Evolutionary conservation across 176 grass and related monocot genomes (phyloP).

Genomic region (Themeda triandra): DNA sequence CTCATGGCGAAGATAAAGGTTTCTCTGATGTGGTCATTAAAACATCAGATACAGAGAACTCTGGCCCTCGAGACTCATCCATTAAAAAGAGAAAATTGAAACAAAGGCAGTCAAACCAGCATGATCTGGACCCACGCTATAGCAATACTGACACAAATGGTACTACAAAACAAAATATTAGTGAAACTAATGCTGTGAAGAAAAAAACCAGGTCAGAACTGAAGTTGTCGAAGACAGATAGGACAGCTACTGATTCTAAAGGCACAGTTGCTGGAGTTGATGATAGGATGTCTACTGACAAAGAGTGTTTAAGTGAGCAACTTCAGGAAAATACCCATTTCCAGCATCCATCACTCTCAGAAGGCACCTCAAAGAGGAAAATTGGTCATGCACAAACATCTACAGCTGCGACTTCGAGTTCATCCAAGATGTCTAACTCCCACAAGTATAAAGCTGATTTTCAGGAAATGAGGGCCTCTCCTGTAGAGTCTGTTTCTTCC

Average conservation of each 20-base stretch:
- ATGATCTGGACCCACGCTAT: conserved; percentile 14
- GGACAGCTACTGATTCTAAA: conserved; percentile 14
- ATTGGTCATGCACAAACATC: conserved; percentile 28
- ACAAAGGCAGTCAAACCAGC: conserved; percentile 24
- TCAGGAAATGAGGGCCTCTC: conserved; percentile 53
- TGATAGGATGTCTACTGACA: conserved; percentile 28
- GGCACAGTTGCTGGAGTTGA: conserved; percentile 13
- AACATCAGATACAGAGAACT: conserved; percentile 31
- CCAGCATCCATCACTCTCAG: conserved; percentile 24
- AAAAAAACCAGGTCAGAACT: conserved; percentile 32
- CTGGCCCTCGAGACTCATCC: conserved; percentile 23
- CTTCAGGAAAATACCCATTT: conserved; percentile 25
- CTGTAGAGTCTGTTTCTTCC: conserved; percentile 85
- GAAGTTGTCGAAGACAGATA: conserved; percentile 37
- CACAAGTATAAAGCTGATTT: conserved; percentile 55
- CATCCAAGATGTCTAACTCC: conserved; percentile 57
- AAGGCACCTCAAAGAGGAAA: conserved; percentile 35
- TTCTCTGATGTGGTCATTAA: conserved; percentile 25
- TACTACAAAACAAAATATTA: conserved; percentile 35
- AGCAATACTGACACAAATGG: conserved; percentile 4
- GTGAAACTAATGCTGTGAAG: conserved; percentile 41
- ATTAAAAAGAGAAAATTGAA: conserved; percentile 53
- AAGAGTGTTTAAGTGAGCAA: conserved; percentile 35
- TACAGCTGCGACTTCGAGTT: conserved; percentile 53
- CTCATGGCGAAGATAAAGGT: conserved; percentile 30